A percentile compares a stretch with the other conserved stretches of the same genome.
phyloP scores from a whole-genome alignment of 2,329 filamentous ascomycete species.

The Coniochaeta hoffmannii region DNA sequence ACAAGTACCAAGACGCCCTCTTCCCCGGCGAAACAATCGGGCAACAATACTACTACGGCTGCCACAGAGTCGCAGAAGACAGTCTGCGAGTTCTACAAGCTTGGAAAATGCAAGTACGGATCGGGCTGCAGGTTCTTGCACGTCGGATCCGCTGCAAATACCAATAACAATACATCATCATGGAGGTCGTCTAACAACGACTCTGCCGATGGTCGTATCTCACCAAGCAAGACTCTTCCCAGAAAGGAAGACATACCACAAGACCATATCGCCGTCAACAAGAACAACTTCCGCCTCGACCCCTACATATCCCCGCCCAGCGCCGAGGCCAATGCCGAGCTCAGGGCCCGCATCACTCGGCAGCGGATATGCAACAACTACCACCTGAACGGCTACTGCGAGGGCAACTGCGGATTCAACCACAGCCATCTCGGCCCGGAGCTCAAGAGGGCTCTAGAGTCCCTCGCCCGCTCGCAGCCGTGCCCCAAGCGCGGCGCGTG shows the following conservation, averaged over 20 bases:
- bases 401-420: constrained; percentile 20
- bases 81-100: constrained; percentile 17
- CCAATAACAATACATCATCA: neutral
- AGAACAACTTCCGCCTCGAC: constrained; percentile 19
- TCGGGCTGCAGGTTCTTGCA: constrained; percentile 20
- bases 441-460: constrained; percentile 17
- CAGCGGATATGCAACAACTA: constrained; percentile 20
- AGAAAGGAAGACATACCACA: constrained; percentile 17
- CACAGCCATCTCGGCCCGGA: constrained; percentile 18
- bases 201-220: neutral
- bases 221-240: constrained; percentile 11
- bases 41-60: neutral
- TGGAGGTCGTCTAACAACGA: neutral
- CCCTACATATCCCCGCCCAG: constrained; percentile 15
- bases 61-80: constrained; percentile 10
- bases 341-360: constrained; percentile 14
- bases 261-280: constrained; percentile 20
- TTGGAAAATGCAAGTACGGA: constrained; percentile 22
- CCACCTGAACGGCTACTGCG: constrained; percentile 17
- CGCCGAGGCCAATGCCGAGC: constrained; percentile 9
- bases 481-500: constrained; percentile 20
- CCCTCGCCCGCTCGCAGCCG: constrained; percentile 20
- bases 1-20: neutral
- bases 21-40: neutral
- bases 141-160: constrained; percentile 6